Percentiles rank a stretch among this genome's conserved stretches.
Conservation (phyloP, 306 rosid genomes). For the Vachellia pachyceras region DNA sequence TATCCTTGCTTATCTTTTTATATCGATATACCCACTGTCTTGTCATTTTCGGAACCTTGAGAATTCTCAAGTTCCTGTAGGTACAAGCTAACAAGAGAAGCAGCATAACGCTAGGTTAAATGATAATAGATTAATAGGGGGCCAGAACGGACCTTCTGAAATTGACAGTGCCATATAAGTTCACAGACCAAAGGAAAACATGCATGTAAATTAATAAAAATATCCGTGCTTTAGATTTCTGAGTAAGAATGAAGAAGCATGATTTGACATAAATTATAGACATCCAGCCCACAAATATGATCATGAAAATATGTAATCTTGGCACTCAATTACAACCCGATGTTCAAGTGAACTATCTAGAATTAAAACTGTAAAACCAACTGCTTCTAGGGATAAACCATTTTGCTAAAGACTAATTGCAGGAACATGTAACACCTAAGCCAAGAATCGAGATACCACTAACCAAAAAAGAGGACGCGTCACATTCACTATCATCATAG, state of each 20-base stretch:
- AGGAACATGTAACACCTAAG: conserved; percentile 14
- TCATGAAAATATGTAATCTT: neutral
- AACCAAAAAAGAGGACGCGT: conserved; percentile 1
- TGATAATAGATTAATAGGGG: no score
- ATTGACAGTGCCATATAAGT: neutral
- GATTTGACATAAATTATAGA: conserved; percentile 22
- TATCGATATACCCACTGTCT: neutral
- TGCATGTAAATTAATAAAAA: neutral
- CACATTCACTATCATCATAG: neutral
- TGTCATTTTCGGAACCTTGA: neutral
- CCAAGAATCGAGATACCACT: conserved; percentile 2
- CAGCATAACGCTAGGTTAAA: neutral
- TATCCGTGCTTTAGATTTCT: neutral
- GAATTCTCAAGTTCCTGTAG: neutral
- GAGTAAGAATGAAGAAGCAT: neutral
- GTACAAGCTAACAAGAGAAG: neutral
- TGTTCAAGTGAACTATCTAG: neutral
- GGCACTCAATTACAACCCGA: neutral
- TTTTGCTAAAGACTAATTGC: neutral
- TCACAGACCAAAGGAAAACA: neutral
- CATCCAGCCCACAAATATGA: neutral
- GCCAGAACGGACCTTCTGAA: neutral
- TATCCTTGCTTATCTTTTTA: neutral
- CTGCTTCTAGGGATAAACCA: neutral
- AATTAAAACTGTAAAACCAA: neutral